These are phyloP conservation scores for Boletus calvinii DNA, from an alignment of 1,284 basidiomycete species.

Conservation along the genomic window DNA sequence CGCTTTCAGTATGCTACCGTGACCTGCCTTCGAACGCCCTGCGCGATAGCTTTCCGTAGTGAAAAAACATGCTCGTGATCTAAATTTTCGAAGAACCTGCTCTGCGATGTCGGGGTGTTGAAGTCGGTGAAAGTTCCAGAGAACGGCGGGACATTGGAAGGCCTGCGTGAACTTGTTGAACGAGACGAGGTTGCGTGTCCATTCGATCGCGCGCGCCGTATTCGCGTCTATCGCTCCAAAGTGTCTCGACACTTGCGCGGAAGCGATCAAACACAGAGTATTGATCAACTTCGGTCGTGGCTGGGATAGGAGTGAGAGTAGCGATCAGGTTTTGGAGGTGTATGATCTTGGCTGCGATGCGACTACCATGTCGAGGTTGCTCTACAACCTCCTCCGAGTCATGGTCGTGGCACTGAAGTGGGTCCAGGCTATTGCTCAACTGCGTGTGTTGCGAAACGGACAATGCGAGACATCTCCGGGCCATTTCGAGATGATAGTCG, in stretches of 20 bases:
- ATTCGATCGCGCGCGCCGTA: constrained; percentile 1
- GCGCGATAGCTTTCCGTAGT: not conserved
- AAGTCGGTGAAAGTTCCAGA: constrained; percentile 11
- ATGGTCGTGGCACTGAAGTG: not conserved
- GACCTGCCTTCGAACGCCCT: not conserved
- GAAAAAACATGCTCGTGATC: not conserved
- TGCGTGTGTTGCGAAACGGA: constrained; percentile 4
- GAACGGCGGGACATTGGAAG: constrained; percentile 8
- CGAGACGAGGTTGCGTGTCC: constrained; percentile 3
- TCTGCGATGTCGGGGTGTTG: constrained; percentile 21
- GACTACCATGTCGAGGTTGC: constrained; percentile 14
- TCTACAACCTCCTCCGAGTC: constrained; percentile 1
- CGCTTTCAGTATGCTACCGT: not conserved
- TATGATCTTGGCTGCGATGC: constrained; percentile 26
- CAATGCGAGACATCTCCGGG: constrained; percentile 18
- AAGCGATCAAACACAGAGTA: constrained; percentile 22
- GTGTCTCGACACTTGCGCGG: constrained; percentile 19
- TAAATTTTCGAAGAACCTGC: constrained; percentile 28
- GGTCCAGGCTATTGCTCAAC: constrained; percentile 6
- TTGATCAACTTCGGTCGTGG: constrained; percentile 23
- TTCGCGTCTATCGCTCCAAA: constrained; percentile 24
- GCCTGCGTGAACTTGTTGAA: constrained; percentile 2
- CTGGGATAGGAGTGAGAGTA: constrained; percentile 25
- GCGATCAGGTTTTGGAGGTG: constrained; percentile 23
- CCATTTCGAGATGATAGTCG: constrained; percentile 23